These are phyloP conservation scores for Arabidopsis lyrata DNA, from an alignment of 441 rosid species.

Conservation along the genomic window DNA sequence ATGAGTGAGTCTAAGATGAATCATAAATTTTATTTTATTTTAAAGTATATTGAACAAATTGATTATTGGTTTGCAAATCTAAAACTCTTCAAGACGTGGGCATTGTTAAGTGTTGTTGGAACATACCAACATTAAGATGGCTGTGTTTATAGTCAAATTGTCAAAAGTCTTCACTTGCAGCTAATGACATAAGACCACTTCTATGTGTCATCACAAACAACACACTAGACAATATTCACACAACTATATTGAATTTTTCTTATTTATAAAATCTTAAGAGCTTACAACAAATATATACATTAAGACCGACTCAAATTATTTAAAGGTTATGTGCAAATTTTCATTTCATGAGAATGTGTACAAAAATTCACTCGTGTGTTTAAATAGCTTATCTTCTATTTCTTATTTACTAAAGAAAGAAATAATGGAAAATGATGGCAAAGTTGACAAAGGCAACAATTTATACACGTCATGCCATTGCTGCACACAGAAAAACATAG, in stretches of 20 bases:
- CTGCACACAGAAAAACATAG: slow-evolving; percentile 18
- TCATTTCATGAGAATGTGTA: slow-evolving; percentile 13
- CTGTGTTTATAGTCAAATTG: slow-evolving; percentile 35
- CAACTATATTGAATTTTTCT: slow-evolving; percentile 21
- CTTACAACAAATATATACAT: background rate
- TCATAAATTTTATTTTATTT: slow-evolving; percentile 3
- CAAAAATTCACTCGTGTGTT: background rate
- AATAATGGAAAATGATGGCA: slow-evolving; percentile 32
- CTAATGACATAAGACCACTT: slow-evolving; percentile 43
- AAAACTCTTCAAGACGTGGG: slow-evolving; percentile 46
- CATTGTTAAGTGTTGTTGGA: slow-evolving; percentile 32
- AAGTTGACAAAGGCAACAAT: slow-evolving; percentile 41
- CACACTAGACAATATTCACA: slow-evolving; percentile 20
- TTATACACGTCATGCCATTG: slow-evolving; percentile 29
- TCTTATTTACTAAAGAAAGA: slow-evolving; percentile 19
- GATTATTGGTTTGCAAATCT: slow-evolving; percentile 36
- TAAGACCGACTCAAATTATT: slow-evolving; percentile 19
- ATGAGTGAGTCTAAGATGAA: slow-evolving; percentile 25
- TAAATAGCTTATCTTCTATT: slow-evolving; percentile 4
- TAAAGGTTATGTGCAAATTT: background rate
- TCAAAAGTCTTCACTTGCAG: slow-evolving; percentile 41
- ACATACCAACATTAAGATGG: slow-evolving; percentile 39
- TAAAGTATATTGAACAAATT: background rate
- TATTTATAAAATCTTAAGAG: slow-evolving; percentile 4
- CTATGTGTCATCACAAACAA: slow-evolving; percentile 31